Base-by-base conservation (phyloP, 768 basidiomycete species). In the Cystobasidium tubakii region DNA sequence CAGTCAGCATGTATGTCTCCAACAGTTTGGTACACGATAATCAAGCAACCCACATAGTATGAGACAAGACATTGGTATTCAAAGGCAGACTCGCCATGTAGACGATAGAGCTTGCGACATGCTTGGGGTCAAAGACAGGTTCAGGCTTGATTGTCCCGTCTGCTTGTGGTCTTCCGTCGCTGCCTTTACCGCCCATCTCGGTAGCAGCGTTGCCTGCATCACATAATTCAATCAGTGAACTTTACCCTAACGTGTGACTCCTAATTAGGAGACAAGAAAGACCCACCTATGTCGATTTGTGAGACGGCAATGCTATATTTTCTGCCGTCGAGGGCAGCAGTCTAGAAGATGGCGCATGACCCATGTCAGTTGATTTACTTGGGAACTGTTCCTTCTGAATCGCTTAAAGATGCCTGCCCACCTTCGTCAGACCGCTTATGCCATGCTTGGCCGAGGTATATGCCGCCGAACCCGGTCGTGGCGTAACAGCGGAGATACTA, bases 401-500 rank as follows among this genome's bases (percentile, higher is more conserved):
- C 4, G 29, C 6, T 60, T 27, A 27, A 34, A 67, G 46, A 3
- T 21, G 17, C 29, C 23, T 36, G 29, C 31, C 6, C 34, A 71
- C 69, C 69, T 71, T 90, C 13, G 91, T 91, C 1, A 92, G 81
- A 0, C 91, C 91, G 0, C 83, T 79, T 55, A 92, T 86, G 7
- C 88, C 91, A 78, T 92, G 90, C 81, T 93, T 94, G 15, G 89
- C 88, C 65, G 86, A 83, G 0, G 89, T 88, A 80, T 93, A 93
- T 0, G 90, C 76, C 1, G 81, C 78, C 3, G 81, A 81, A 75
- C 82, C 81, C 0, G 87, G 88, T n/a, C 89, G 85, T 0, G 90
- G 89, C 1, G 86, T 83, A 74, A 88, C 86, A 0, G 89, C 89
- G 0, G 88, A 85, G 27, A 90, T 83, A n/a, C 87, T 89, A 0